phyloP scores from a whole-genome alignment of 208 protist species.

The Leishmania turanica region DNA sequence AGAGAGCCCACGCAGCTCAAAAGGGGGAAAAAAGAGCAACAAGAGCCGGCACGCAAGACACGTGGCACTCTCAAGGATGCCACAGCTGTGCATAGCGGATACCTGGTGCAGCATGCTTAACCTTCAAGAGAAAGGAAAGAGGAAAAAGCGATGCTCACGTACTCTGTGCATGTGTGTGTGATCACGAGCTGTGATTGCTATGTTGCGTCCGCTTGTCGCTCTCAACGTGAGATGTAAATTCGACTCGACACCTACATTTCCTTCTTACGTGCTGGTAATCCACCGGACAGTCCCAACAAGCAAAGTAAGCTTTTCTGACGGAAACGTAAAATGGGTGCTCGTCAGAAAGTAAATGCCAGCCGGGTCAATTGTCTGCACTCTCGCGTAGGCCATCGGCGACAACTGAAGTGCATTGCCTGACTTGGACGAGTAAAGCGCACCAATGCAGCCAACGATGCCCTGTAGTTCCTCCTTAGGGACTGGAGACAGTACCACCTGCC shows the following conservation, averaged over 20 bases:
- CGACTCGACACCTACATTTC: background rate
- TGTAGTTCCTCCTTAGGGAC: constrained; percentile 66
- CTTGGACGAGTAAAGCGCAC: constrained; percentile 54
- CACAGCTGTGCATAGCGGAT: background rate
- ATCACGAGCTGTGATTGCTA: background rate
- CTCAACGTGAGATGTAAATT: background rate
- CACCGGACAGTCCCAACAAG: constrained; percentile 77
- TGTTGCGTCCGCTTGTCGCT: background rate
- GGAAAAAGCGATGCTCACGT: background rate
- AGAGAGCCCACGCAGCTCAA: background rate
- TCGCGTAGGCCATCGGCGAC: constrained; percentile 58
- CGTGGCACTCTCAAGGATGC: background rate
- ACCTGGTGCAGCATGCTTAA: background rate
- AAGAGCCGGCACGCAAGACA: background rate
- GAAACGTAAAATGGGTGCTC: constrained; percentile 77
- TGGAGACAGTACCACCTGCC: constrained; percentile 44
- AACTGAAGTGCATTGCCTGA: constrained; percentile 46
- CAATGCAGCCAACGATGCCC: constrained; percentile 77
- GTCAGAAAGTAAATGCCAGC: constrained; percentile 75
- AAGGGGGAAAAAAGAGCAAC: background rate
- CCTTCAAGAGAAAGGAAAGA: background rate
- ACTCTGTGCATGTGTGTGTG: background rate
- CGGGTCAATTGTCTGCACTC: constrained; percentile 74
- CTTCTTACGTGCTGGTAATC: constrained; percentile 62
- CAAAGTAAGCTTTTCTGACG: constrained; percentile 61